phyloP scores from a whole-genome alignment of 805 yeast genomes.

The Hanseniaspora meyeri region DNA sequence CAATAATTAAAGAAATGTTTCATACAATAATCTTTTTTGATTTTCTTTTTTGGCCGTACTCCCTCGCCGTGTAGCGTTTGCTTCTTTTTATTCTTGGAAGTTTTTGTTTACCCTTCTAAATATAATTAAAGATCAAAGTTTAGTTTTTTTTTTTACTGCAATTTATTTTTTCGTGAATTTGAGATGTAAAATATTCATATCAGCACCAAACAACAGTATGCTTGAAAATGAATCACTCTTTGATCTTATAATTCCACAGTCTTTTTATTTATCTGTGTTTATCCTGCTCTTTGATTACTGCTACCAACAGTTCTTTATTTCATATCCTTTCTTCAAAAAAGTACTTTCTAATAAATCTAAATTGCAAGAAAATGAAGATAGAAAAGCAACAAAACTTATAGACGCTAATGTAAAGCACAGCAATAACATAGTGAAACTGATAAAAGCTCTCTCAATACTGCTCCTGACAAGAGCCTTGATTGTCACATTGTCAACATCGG shows the following conservation, averaged over 20 bases:
- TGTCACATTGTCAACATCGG: slow-evolving; percentile 1
- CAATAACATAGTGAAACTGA: not conserved
- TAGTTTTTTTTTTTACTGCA: no score
- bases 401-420: not conserved
- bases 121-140: no score
- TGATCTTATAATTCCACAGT: slow-evolving; percentile 20
- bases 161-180: no score
- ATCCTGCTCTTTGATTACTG: slow-evolving; percentile 28
- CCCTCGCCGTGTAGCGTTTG: no score
- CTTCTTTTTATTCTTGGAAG: no score
- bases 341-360: slow-evolving; percentile 8
- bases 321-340: slow-evolving; percentile 3
- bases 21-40: not conserved
- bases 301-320: slow-evolving; percentile 18
- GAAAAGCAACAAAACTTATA: not conserved
- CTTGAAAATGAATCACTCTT: slow-evolving; percentile 27
- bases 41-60: no score
- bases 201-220: not conserved
- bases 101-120: no score
- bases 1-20: not conserved
- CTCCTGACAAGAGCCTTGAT: slow-evolving; percentile 8
- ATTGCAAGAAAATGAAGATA: not conserved
- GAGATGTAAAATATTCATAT: no score
- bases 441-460: slow-evolving; percentile 2
- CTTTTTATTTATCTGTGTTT: slow-evolving; percentile 28